phyloP scores from a whole-genome alignment of 257 asterid species.

The Parsonsia alboflavescens region DNA sequence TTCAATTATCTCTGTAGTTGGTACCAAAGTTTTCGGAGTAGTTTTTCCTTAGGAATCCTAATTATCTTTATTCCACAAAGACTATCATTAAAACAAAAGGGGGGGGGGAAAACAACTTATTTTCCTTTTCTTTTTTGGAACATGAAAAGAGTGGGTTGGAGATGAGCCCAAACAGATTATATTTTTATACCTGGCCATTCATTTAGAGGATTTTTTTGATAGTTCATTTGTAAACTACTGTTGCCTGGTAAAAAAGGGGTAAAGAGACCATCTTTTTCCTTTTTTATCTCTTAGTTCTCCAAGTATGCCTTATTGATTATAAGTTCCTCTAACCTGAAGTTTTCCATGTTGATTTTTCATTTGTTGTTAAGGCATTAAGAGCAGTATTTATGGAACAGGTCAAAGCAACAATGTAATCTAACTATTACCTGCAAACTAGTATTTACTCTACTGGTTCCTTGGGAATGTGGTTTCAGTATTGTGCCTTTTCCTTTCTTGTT shows the following conservation, averaged over 20 bases:
- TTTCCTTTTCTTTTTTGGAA: not conserved
- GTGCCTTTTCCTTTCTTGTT: not conserved
- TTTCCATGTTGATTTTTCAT: not conserved
- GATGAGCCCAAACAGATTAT: not conserved
- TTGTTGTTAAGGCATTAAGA: not conserved
- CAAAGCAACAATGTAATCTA: not conserved
- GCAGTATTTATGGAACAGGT: not conserved
- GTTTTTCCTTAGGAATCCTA: not conserved
- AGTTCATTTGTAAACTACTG: not conserved
- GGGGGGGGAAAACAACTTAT: no score
- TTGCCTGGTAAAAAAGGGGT: not conserved
- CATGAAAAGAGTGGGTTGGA: not conserved
- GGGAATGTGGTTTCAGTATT: not conserved
- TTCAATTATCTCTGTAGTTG: not conserved
- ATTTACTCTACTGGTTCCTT: not conserved
- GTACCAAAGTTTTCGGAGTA: not conserved
- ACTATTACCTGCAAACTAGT: not conserved
- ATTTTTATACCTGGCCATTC: not conserved
- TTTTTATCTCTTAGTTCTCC: no score
- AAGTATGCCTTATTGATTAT: not conserved
- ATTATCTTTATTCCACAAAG: no score
- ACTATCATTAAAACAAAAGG: no score
- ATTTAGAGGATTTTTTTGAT: not conserved
- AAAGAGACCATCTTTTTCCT: not conserved
- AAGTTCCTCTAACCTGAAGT: not conserved